Evolutionary conservation across 108 stramenopile genomes (phyloP).

Genomic region (Licmophora abbreviata): DNA sequence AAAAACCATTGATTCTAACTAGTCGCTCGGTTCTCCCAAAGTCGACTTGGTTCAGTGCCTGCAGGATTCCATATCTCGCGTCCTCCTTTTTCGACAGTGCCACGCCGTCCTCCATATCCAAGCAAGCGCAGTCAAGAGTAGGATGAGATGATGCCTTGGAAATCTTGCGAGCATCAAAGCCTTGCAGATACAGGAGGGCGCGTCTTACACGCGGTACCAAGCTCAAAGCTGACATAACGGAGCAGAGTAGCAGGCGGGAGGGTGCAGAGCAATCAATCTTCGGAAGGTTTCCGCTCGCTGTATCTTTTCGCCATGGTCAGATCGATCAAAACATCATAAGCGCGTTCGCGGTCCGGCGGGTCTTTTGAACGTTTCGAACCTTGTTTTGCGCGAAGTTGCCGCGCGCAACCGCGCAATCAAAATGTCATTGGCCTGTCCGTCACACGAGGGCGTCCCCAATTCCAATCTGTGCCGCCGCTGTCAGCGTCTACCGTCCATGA

Average conservation of each 20-base stretch:
- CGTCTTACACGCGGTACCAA: slow-evolving; percentile 9
- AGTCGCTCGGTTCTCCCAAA: slow-evolving; percentile 16
- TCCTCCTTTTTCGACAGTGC: slow-evolving; percentile 20
- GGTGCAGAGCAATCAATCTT: no score
- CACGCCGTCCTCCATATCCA: slow-evolving; percentile 40
- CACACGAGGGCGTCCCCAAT: no score
- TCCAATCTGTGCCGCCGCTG: no score
- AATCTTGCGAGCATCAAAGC: slow-evolving; percentile 21
- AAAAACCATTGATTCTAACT: slow-evolving; percentile 32
- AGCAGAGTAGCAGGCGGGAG: neutral
- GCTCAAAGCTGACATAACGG: neutral
- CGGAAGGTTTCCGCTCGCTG: no score
- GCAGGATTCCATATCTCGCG: slow-evolving; percentile 13
- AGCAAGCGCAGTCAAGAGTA: slow-evolving; percentile 9
- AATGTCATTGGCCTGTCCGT: no score
- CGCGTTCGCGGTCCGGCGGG: no score
- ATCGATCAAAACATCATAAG: no score
- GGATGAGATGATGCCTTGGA: slow-evolving; percentile 11
- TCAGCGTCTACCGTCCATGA: no score
- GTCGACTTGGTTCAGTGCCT: slow-evolving; percentile 10
- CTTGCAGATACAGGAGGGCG: slow-evolving; percentile 25
- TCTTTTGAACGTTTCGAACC: no score
- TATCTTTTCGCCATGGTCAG: no score
- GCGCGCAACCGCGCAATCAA: no score
- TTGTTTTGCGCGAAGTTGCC: no score